Evolutionary conservation across 2,329 filamentous ascomycete species (phyloP).

Genomic region (Aspergillus clavatus): DNA sequence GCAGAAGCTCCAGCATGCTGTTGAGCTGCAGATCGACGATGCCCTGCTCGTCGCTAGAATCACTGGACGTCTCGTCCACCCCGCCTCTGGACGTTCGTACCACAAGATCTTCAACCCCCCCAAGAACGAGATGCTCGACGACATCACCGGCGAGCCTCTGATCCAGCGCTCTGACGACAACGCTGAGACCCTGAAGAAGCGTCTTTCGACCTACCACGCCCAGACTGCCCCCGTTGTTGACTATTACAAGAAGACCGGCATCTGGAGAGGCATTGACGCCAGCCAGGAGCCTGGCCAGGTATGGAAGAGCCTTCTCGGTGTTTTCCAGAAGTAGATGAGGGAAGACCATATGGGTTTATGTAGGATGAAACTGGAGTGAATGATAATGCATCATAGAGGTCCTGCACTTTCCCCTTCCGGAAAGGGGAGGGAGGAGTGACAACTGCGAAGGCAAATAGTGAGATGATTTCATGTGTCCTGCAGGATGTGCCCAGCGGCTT

Average conservation of each 20-base stretch:
- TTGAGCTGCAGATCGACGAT: conserved; percentile 97
- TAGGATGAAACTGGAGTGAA: conserved; percentile 1
- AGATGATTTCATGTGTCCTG: conserved; percentile 2
- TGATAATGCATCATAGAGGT: conserved; percentile 1
- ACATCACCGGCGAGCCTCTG: conserved; percentile 91
- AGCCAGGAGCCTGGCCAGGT: conserved; percentile 94
- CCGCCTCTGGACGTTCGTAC: conserved; percentile 92
- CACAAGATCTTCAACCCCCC: conserved; percentile 99
- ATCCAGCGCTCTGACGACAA: conserved; percentile 98
- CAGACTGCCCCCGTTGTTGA: conserved; percentile 89
- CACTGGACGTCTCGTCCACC: conserved; percentile 92
- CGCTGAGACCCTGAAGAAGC: conserved; percentile 91
- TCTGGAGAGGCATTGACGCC: conserved; percentile 93
- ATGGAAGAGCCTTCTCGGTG: conserved; percentile 84
- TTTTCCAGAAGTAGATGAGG: conserved; percentile 61
- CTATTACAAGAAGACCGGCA: conserved; percentile 96
- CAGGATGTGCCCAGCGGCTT: not conserved
- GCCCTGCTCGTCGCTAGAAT: conserved; percentile 89
- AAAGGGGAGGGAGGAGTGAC: not conserved
- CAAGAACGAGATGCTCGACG: conserved; percentile 89
- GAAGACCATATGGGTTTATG: conserved; percentile 1
- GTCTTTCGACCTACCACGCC: conserved; percentile 83
- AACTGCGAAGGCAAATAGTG: not conserved
- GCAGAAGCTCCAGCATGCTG: conserved; percentile 85
- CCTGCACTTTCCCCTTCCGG: not conserved